Conservation (phyloP, 495 filamentous ascomycete genomes). For the Baudoinia panamericana region DNA sequence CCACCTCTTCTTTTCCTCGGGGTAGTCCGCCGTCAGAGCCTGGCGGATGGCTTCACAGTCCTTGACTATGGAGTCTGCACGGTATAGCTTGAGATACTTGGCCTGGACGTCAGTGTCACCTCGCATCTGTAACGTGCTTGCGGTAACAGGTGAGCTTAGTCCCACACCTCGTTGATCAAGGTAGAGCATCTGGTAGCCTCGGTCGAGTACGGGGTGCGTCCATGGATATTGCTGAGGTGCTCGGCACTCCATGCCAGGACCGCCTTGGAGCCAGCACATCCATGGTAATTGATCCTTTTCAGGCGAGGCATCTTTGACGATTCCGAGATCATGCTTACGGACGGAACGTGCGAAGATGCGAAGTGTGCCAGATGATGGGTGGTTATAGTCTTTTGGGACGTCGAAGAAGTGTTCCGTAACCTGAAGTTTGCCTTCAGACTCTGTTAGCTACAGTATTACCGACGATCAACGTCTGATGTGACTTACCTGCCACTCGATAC, state of each 20-base stretch:
- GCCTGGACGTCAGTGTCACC: slow-evolving; percentile 55
- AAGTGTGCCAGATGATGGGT: slow-evolving; percentile 46
- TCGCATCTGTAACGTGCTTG: slow-evolving; percentile 49
- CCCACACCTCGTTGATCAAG: slow-evolving; percentile 87
- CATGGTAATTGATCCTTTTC: slow-evolving; percentile 42
- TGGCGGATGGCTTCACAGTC: slow-evolving; percentile 79
- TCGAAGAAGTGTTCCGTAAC: slow-evolving; percentile 76
- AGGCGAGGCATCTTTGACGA: slow-evolving; percentile 31
- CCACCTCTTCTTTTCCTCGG: slow-evolving; percentile 65
- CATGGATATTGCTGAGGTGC: slow-evolving; percentile 58
- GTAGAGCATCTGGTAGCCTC: slow-evolving; percentile 73
- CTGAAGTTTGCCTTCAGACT: slow-evolving; percentile 49
- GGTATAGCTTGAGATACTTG: slow-evolving; percentile 70
- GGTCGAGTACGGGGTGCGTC: slow-evolving; percentile 55
- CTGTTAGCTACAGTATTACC: neutral
- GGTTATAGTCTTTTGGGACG: slow-evolving; percentile 62
- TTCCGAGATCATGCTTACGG: slow-evolving; percentile 47
- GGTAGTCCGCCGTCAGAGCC: slow-evolving; percentile 54
- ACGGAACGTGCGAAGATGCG: slow-evolving; percentile 67
- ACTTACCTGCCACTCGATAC: slow-evolving; percentile 26
- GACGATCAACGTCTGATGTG: neutral
- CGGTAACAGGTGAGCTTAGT: slow-evolving; percentile 63
- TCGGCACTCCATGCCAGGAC: slow-evolving; percentile 62
- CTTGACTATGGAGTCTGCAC: slow-evolving; percentile 73
- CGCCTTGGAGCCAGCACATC: slow-evolving; percentile 39